These are phyloP conservation scores for Saccharomycopsis selenospora DNA, from an alignment of 805 yeast species.

Conservation along the genomic window DNA sequence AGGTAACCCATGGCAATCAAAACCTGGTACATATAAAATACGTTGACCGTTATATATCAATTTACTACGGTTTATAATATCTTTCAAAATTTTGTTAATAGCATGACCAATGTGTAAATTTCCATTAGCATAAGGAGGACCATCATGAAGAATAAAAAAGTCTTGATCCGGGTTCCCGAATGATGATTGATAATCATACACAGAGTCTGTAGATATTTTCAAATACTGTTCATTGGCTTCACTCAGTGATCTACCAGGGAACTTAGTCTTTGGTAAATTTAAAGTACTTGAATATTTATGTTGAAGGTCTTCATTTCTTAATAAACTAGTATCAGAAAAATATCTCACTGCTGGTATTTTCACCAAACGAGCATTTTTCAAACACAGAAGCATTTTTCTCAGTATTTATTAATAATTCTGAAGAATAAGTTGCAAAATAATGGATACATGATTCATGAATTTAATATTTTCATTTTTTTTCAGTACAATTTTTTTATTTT, in stretches of 20 bases:
- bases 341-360: too few species aligned
- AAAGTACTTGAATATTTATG: constrained; percentile 45
- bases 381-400: too few species aligned
- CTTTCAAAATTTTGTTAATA: constrained; percentile 81
- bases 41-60: constrained; percentile 48
- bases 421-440: too few species aligned
- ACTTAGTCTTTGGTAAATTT: constrained; percentile 59
- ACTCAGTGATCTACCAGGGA: constrained; percentile 55
- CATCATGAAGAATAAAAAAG: constrained; percentile 77
- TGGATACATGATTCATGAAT: too few species aligned
- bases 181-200: constrained; percentile 58
- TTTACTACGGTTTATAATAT: constrained; percentile 69
- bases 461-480: too few species aligned
- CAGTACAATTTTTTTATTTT: too few species aligned
- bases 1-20: constrained; percentile 99
- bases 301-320: constrained; percentile 7
- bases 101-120: constrained; percentile 90
- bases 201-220: constrained; percentile 45
- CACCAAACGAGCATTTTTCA: too few species aligned
- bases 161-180: constrained; percentile 26
- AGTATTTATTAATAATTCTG: too few species aligned
- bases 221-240: constrained; percentile 35
- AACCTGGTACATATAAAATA: constrained; percentile 80
- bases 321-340: too few species aligned
- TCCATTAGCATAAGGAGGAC: constrained; percentile 98